Percentiles rank a stretch among this genome's conserved stretches.
These are phyloP conservation scores for Rhizophora apiculata DNA, from an alignment of 345 rosid genomes.

Conservation along the genomic window DNA sequence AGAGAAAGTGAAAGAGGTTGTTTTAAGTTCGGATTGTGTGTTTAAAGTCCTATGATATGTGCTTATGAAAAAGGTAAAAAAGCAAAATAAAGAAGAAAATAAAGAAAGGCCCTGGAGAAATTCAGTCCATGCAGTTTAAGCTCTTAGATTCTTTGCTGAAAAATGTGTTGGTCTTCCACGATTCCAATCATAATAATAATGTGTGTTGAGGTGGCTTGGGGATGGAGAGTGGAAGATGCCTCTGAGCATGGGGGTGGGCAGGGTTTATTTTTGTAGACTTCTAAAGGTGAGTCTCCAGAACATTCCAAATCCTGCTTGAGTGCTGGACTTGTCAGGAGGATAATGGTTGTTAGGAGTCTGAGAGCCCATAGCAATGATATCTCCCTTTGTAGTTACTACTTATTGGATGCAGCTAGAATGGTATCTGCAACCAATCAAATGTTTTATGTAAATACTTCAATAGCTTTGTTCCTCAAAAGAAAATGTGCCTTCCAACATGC, in stretches of 20 bases:
- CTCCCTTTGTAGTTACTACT: background rate
- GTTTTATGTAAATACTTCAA: background rate
- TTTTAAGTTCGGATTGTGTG: background rate
- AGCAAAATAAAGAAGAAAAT: too few relatives aligned
- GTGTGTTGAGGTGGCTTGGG: background rate
- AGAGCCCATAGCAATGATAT: background rate
- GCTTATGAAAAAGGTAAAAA: background rate
- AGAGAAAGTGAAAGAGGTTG: background rate
- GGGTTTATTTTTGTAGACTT: background rate
- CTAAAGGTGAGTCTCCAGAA: background rate
- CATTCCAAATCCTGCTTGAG: background rate
- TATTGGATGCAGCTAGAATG: constrained; percentile 2
- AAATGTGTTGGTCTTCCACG: background rate
- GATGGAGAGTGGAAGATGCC: background rate
- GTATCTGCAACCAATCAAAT: background rate
- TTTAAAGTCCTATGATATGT: background rate
- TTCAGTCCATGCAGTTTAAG: background rate
- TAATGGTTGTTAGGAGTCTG: background rate
- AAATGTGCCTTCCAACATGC: background rate
- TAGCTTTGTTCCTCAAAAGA: background rate
- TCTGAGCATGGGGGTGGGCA: background rate
- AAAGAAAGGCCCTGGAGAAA: too few relatives aligned
- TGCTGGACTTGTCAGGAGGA: background rate
- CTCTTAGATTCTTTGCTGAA: background rate
- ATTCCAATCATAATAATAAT: too few relatives aligned